Base-by-base conservation (phyloP, 306 rosid genomes). In the cucumber (Cucumis sativus) region DNA sequence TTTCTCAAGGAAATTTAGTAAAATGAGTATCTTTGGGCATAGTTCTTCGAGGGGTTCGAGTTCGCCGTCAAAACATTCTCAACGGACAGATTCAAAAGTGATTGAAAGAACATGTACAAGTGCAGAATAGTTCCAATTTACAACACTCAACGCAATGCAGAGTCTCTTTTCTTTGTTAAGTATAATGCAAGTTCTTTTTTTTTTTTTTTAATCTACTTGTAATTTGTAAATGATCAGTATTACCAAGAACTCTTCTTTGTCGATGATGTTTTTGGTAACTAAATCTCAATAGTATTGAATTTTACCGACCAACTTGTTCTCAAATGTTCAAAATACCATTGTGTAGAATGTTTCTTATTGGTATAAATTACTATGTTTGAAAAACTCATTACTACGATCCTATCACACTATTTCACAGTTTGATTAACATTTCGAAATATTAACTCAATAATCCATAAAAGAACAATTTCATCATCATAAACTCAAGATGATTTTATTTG, bases 51-150 rank as follows among this genome's bases (percentile, higher is more conserved):
- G 90, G 85, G 98, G 90, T 79, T 91, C 99, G 52, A 96, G 87
- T 84, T 91, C 99, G 76, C 97, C 98, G 17, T 96, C 99, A 0
- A 88, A 77, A 70, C 91, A 96, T 79, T 92, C 97, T 4, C 88
- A 92, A n/a, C 88, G 97, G 86, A 92, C 98, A 43, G 92, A 91
- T 83, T 91, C 98, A 23, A 96, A 96, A 87, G 97, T 92, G 78
- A 88, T 96, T 47, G 94, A 92, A 74, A 92, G 98, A 89, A 91
- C 97, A 45, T 92, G 99, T 88, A 97, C 97, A 78, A 92, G 98
- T 90, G 91, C 92, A 33, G 96, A 91, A 39, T 96, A 96, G 94
- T 82, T 71, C n/a, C 54, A 45, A 40, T 75, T 35, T 45, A 63
- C 69, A 41, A 64, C 79, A 76, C 81, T 59, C 76, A 23, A 18